These are phyloP conservation scores for Colletotrichum limetticola DNA, from an alignment of 2,329 filamentous ascomycete species.

Conservation along the genomic window DNA sequence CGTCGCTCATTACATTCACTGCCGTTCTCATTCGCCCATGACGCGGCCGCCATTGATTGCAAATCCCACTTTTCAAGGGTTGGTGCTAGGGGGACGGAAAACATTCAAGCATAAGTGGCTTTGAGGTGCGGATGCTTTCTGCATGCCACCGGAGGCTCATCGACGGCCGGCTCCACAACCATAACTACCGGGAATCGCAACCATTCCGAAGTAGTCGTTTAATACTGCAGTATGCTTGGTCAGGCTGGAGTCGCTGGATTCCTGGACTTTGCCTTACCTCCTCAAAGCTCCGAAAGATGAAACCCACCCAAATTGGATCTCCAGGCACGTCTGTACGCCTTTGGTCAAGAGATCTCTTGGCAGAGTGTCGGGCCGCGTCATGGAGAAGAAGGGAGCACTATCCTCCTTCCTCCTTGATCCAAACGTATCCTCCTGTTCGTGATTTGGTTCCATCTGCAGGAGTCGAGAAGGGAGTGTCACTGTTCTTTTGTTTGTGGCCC, in stretches of 20 bases:
- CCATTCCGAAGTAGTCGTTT: background rate
- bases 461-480: background rate
- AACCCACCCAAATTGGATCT: conserved; percentile 21
- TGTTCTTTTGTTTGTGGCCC: background rate
- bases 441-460: background rate
- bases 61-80: conserved; percentile 12
- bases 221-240: background rate
- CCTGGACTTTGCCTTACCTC: background rate
- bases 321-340: conserved; percentile 2
- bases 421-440: background rate
- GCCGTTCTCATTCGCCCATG: conserved; percentile 14
- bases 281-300: conserved; percentile 11
- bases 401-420: background rate
- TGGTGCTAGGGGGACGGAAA: background rate
- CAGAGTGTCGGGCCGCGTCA: conserved; percentile 16
- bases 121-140: background rate
- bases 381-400: background rate
- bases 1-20: conserved; percentile 7
- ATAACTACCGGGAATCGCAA: conserved; percentile 4
- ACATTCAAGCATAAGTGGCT: conserved; percentile 22
- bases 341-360: conserved; percentile 15
- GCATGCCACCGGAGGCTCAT: conserved; percentile 1
- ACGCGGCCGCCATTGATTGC: conserved; percentile 10
- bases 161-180: conserved; percentile 10
- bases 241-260: too few relatives aligned